A percentile compares a stretch with the other conserved stretches of the same genome.
Evolutionary conservation across 2,329 filamentous ascomycete species (phyloP).

Genomic region (Dryadomyces sulphureus): DNA sequence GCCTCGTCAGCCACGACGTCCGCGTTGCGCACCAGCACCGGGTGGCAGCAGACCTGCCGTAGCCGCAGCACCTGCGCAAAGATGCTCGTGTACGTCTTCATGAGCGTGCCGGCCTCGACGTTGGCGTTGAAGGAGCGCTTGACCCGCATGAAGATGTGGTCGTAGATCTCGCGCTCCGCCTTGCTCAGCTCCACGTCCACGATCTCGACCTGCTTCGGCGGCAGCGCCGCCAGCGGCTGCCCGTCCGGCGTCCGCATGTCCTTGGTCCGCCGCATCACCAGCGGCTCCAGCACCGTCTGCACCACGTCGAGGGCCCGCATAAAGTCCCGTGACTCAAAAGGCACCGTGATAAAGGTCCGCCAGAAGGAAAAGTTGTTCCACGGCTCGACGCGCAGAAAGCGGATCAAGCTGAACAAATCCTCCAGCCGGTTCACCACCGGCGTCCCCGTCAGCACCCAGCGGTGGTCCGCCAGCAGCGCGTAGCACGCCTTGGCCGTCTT

Average conservation of each 20-base stretch:
- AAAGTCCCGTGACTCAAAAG: conserved; percentile 92
- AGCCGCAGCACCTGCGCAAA: conserved; percentile 92
- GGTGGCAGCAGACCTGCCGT: conserved; percentile 89
- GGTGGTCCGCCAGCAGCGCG: conserved; percentile 68
- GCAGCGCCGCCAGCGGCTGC: conserved; percentile 58
- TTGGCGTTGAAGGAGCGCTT: conserved; percentile 77
- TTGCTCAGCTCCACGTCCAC: conserved; percentile 76
- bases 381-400: conserved; percentile 85
- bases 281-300: conserved; percentile 85
- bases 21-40: conserved; percentile 73
- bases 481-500: conserved; percentile 95
- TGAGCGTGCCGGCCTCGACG: conserved; percentile 76
- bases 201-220: conserved; percentile 68
- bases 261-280: conserved; percentile 92
- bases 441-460: conserved; percentile 89
- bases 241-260: conserved; percentile 95
- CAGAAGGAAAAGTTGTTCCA: conserved; percentile 99
- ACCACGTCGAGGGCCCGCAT: conserved; percentile 89
- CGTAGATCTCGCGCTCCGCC: conserved; percentile 79
- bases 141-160: conserved; percentile 72
- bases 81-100: conserved; percentile 94
- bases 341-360: conserved; percentile 96
- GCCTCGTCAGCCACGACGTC: conserved; percentile 77
- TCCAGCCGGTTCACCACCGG: conserved; percentile 94
- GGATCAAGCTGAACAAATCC: conserved; percentile 83